Conservation (phyloP, 1,139 yeast species). For the Hansenula lynferdii region DNA sequence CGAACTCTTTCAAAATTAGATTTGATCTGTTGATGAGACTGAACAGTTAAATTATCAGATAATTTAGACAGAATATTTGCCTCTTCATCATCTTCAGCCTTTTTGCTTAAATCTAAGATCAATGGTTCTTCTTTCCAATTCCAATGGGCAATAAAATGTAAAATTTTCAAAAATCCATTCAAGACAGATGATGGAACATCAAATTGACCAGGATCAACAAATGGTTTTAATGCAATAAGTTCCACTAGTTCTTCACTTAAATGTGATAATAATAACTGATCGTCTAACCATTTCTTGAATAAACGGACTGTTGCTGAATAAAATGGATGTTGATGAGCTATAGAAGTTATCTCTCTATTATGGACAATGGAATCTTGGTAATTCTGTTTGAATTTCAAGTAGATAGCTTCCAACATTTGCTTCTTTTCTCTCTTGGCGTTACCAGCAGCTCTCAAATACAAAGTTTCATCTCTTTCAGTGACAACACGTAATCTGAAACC, state of each 20-base stretch:
- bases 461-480: conserved; percentile 76
- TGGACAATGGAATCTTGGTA: conserved; percentile 76
- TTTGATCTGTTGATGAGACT: conserved; percentile 57
- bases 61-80: conserved; percentile 33
- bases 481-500: conserved; percentile 73
- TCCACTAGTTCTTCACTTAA: conserved; percentile 78
- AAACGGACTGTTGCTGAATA: conserved; percentile 79
- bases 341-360: conserved; percentile 66
- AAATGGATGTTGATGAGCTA: conserved; percentile 69
- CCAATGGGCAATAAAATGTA: conserved; percentile 76
- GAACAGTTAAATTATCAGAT: conserved; percentile 61
- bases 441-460: conserved; percentile 65
- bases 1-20: conserved; percentile 63
- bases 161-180: conserved; percentile 73
- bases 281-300: conserved; percentile 86
- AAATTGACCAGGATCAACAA: conserved; percentile 84
- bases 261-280: conserved; percentile 60
- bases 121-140: conserved; percentile 91
- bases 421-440: conserved; percentile 56
- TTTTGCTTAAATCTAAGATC: conserved; percentile 65
- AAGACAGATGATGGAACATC: conserved; percentile 73
- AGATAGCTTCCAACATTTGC: conserved; percentile 55
- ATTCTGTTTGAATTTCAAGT: conserved; percentile 59
- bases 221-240: conserved; percentile 75
- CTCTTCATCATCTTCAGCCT: conserved; percentile 36